Evolutionary conservation across 1,284 basidiomycete genomes (phyloP).

Genomic region (Ganoderma sp.): DNA sequence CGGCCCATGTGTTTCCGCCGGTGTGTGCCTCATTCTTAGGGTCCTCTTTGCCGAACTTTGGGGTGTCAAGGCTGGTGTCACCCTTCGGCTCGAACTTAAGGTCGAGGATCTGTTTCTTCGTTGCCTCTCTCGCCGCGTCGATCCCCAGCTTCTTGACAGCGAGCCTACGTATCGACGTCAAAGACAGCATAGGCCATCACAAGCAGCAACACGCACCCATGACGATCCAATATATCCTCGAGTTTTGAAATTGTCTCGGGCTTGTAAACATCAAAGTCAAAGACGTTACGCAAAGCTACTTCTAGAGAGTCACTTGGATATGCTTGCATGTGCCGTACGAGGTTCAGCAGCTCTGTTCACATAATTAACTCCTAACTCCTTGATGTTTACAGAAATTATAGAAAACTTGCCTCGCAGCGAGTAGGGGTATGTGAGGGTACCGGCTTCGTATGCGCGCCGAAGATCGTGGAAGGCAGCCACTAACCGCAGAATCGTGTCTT

Average conservation of each 20-base stretch:
- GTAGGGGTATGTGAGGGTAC: slow-evolving; percentile 66
- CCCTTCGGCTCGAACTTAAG: slow-evolving; percentile 61
- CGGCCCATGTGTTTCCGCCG: slow-evolving; percentile 67
- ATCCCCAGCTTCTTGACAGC: slow-evolving; percentile 58
- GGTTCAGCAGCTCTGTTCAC: slow-evolving; percentile 62
- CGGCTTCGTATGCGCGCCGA: slow-evolving; percentile 59
- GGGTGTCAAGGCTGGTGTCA: slow-evolving; percentile 51
- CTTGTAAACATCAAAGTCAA: slow-evolving; percentile 72
- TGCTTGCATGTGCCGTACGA: slow-evolving; percentile 64
- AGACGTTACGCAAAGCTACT: slow-evolving; percentile 62
- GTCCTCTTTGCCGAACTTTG: slow-evolving; percentile 67
- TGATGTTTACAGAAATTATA: not conserved
- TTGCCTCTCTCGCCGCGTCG: slow-evolving; percentile 57
- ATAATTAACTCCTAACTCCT: too few species aligned
- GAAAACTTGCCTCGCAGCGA: slow-evolving; percentile 59
- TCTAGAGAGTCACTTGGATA: slow-evolving; percentile 64
- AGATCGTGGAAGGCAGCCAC: slow-evolving; percentile 70
- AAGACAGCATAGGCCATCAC: too few species aligned
- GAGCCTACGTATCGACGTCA: slow-evolving; percentile 45
- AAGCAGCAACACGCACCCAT: slow-evolving; percentile 49
- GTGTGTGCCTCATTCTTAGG: slow-evolving; percentile 56
- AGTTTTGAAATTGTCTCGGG: slow-evolving; percentile 67
- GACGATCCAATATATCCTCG: slow-evolving; percentile 58
- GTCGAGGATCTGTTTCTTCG: slow-evolving; percentile 57
- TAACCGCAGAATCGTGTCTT: slow-evolving; percentile 58